These are phyloP conservation scores for Candolleomyces efflorescens DNA, from an alignment of 768 basidiomycete genomes.

Conservation along the genomic window DNA sequence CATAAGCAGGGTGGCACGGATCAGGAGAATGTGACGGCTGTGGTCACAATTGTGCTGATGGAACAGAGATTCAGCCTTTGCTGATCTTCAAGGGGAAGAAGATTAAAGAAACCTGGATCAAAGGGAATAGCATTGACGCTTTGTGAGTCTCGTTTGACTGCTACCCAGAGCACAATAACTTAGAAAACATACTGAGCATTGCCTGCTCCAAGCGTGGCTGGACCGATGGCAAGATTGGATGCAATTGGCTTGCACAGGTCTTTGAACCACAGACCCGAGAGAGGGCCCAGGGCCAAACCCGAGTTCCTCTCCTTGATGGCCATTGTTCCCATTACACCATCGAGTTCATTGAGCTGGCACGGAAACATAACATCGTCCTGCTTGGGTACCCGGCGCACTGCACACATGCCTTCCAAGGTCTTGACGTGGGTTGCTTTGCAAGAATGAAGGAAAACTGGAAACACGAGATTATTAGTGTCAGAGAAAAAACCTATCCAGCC, in stretches of 20 bases:
- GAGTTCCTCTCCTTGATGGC: slow-evolving; percentile 35
- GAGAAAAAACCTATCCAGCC: slow-evolving; percentile 13
- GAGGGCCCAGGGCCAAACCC: slow-evolving; percentile 8
- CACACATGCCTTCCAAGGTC: slow-evolving; percentile 35
- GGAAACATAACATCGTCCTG: slow-evolving; percentile 29
- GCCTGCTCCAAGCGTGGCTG: slow-evolving; percentile 22
- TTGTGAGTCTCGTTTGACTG: slow-evolving; percentile 13
- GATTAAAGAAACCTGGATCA: slow-evolving; percentile 18
- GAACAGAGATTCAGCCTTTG: slow-evolving; percentile 15
- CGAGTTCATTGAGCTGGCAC: slow-evolving; percentile 27
- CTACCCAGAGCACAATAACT: neutral
- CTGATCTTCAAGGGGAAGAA: slow-evolving; percentile 25
- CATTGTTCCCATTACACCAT: slow-evolving; percentile 36
- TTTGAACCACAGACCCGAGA: slow-evolving; percentile 19
- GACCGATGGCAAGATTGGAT: slow-evolving; percentile 20
- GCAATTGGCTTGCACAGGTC: slow-evolving; percentile 16
- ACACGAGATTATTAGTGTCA: slow-evolving; percentile 19
- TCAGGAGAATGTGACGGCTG: slow-evolving; percentile 14
- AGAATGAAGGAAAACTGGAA: slow-evolving; percentile 27
- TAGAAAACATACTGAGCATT: slow-evolving; percentile 14
- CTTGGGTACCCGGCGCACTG: slow-evolving; percentile 35
- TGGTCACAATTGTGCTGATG: slow-evolving; percentile 24
- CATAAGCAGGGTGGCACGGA: slow-evolving; percentile 25
- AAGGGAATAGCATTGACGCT: slow-evolving; percentile 18
- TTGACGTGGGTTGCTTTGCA: slow-evolving; percentile 39